These are phyloP conservation scores for Triangularia verruculosa DNA, from an alignment of 2,329 filamentous ascomycete genomes.

Conservation along the genomic window DNA sequence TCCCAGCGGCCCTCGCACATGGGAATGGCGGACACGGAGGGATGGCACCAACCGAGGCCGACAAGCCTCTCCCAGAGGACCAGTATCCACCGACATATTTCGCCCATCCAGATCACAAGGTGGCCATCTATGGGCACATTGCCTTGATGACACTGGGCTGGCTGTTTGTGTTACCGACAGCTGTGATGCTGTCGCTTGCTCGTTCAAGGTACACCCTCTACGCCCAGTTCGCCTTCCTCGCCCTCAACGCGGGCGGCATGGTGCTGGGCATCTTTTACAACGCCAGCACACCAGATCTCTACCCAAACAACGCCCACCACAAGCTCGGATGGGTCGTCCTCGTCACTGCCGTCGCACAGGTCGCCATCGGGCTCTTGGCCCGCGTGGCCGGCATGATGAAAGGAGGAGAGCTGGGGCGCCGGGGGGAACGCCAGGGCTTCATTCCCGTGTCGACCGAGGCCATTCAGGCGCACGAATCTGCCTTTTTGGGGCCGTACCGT, in stretches of 20 bases:
- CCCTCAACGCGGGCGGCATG: conserved; percentile 61
- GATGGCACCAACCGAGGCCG: conserved; percentile 29
- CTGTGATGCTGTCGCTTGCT: conserved; percentile 81
- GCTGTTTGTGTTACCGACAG: conserved; percentile 73
- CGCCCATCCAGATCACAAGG: conserved; percentile 49
- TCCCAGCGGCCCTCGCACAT: conserved; percentile 32
- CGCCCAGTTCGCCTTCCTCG: conserved; percentile 65
- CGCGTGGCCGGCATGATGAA: conserved; percentile 51
- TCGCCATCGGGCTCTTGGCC: conserved; percentile 64
- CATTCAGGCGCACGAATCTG: conserved; percentile 50
- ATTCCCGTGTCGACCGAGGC: conserved; percentile 59
- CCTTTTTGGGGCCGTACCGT: conserved; percentile 40
- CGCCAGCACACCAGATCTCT: conserved; percentile 76
- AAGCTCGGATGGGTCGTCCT: conserved; percentile 84
- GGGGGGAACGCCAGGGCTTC: conserved; percentile 55
- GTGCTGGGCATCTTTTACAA: conserved; percentile 71
- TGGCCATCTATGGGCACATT: conserved; percentile 67
- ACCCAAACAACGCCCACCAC: conserved; percentile 83
- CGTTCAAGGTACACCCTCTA: conserved; percentile 71
- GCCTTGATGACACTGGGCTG: conserved; percentile 67
- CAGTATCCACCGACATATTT: conserved; percentile 57
- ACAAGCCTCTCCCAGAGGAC: conserved; percentile 29
- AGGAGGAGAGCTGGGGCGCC: conserved; percentile 9
- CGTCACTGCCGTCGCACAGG: conserved; percentile 67
- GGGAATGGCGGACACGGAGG: conserved; percentile 25